Evolutionary conservation across 352 stramenopile species (phyloP).

Genomic region (Globisporangium okanoganense): DNA sequence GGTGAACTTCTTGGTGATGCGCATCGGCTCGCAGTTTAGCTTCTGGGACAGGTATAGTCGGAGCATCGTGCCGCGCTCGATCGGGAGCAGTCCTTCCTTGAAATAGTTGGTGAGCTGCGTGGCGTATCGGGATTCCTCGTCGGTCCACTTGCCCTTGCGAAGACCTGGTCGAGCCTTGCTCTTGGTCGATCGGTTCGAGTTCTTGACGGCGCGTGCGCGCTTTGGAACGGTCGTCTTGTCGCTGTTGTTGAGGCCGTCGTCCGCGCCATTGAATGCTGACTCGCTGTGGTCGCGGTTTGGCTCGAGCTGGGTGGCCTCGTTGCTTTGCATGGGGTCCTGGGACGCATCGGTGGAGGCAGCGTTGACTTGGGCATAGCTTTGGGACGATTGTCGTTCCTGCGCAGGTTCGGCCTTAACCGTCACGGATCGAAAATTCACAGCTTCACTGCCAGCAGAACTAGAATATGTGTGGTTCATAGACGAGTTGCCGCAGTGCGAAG

Average conservation of each 20-base stretch:
- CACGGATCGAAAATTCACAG: constrained; percentile 15
- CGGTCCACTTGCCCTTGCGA: constrained; percentile 85
- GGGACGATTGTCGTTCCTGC: constrained; percentile 7
- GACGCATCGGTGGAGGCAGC: background rate
- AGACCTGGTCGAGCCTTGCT: constrained; percentile 84
- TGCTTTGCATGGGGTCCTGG: background rate
- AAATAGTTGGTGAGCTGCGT: constrained; percentile 80
- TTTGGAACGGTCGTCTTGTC: constrained; percentile 51
- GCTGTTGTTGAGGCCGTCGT: constrained; percentile 19
- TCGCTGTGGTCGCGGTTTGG: background rate
- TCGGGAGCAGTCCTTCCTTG: constrained; percentile 75
- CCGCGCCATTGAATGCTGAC: background rate
- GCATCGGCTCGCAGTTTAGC: constrained; percentile 91
- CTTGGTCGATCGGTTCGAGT: constrained; percentile 67
- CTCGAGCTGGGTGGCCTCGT: background rate
- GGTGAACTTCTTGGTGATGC: constrained; percentile 93
- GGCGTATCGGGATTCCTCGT: constrained; percentile 76
- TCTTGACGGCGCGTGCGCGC: constrained; percentile 49
- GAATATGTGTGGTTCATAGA: constrained; percentile 22
- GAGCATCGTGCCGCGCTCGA: constrained; percentile 88
- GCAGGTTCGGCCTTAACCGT: constrained; percentile 13
- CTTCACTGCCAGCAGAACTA: constrained; percentile 14
- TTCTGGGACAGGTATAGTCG: constrained; percentile 89
- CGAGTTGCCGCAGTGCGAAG: constrained; percentile 32
- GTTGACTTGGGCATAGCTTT: constrained; percentile 14